A percentile compares a stretch with the other conserved stretches of the same genome.
Evolutionary conservation across 345 rosid species (phyloP).

Genomic region (Mangifera indica): DNA sequence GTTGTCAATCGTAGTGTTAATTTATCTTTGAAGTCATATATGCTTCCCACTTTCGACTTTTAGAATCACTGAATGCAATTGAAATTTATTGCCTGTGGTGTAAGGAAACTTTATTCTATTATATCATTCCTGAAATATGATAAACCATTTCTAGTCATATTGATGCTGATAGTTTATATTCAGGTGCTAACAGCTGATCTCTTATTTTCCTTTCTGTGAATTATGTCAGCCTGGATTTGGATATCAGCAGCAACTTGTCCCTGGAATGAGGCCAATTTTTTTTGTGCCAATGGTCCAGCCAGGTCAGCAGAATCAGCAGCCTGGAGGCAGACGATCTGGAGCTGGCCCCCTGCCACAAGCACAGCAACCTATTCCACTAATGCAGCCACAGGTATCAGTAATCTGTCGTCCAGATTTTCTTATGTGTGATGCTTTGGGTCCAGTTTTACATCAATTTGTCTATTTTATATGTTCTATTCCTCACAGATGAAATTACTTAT

Average conservation of each 20-base stretch:
- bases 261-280: constrained; percentile 62
- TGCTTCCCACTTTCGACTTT: background rate
- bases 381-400: constrained; percentile 74
- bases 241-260: constrained; percentile 88
- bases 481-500: background rate
- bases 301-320: constrained; percentile 82
- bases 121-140: background rate
- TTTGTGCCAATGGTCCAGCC: constrained; percentile 76
- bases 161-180: background rate
- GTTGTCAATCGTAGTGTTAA: background rate
- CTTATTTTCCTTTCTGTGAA: background rate
- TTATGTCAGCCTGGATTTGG: constrained; percentile 75
- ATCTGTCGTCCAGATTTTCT: background rate
- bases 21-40: background rate
- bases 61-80: background rate
- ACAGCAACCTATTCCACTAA: constrained; percentile 71
- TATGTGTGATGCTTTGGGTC: background rate
- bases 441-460: background rate
- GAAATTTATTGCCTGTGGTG: background rate
- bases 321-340: constrained; percentile 75
- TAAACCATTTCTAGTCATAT: background rate
- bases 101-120: background rate
- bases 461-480: background rate
- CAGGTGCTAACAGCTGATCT: background rate
- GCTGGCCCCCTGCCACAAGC: constrained; percentile 51